Base-by-base conservation (phyloP, 495 filamentous ascomycete species). In the Daldinia decipiens region DNA sequence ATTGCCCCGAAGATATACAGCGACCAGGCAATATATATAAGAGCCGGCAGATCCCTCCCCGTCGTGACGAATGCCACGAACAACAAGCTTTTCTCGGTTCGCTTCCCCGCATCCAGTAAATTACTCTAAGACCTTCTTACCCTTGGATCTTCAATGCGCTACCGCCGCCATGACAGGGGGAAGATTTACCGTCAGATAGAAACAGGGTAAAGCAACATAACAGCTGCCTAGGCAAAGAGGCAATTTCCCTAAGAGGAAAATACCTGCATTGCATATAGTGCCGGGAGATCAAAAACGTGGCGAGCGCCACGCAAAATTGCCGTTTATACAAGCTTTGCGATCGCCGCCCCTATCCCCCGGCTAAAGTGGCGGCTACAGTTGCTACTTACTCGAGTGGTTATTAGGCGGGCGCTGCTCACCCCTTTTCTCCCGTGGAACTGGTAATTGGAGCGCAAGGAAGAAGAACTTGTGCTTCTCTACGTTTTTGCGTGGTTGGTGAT, bases 281-380 rank as follows among this genome's bases (percentile, higher is more conserved):
- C 17, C 59, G 59, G 65, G 19, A 62, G 29, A 65, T 50, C 29
- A 57, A 58, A 36, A 65, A 58, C 62, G 53, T 62, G 65, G 29
- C 52, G 17, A 56, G 19, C 53, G 21, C 47, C 36, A 53, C 31
- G 39, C 52, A 50, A 59, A 69, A 54, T 53, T 64, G 55, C 67
- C 61, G 68, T 65, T 71, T 60, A 70, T 65, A 70, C 61, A 70
- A 70, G 62, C 62, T 70, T 65, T 38, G 24, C 6, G 65, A 62
- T 62, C 58, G 24, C 19, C 19, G 38, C 38, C 15, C 45, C 24
- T 53, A 12, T 53, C 8, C 27, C 50, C 39, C 66, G 66, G 66
- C 59, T 68, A 68, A 68, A 68, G 34, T 27, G 36, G 19, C 26
- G 40, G 19, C 31, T 43, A 59, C 51, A 39, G 34, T 68, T 68